Base-by-base conservation (phyloP, 257 asterid genomes). In the Lithospermum erythrorhizon region DNA sequence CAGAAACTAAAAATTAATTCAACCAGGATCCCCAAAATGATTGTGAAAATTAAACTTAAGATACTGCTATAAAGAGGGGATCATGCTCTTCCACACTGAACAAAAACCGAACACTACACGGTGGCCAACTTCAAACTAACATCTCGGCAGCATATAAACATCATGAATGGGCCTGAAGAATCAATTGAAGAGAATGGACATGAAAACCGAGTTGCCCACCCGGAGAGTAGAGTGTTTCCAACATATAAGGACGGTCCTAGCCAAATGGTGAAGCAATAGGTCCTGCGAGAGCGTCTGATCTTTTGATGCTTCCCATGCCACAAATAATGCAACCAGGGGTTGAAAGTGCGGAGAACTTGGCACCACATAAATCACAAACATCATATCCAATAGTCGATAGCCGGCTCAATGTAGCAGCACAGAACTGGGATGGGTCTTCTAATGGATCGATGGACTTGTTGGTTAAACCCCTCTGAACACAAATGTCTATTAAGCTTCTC, bases 271-370 rank as follows among this genome's bases (percentile, higher is more conserved):
- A 79, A 72, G 97, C 95, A 68, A 87, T 89, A 6, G 97, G 97
- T 56, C 80, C 94, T 5, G 88, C 86, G 68, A 89, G 85, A 21
- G 95, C 90, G 74, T 93, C 99, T 1, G 99, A 93, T 74, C 99
- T 84, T 75, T 84, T 89, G 67, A 93, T 93, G 81, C 99, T 89
- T 57, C 99, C 99, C 99, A 93, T 93, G 61, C 99, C 99, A 72
- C 99, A 93, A 45, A 93, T 89, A 29, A 93, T 93, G 76, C 99
- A 93, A 55, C 99, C 97, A 35, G 96, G 96, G 1, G 95, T 63
- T 2, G 97, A 84, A 57, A 93, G 70, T 49, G 99, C 99, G 20
- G 97, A 89, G 74, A 93, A 93, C 73, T 93, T 93, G 63, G 97
- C 94, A 47, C 99, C 99, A 76, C 99, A 93, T 19, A 84, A 94